Evolutionary conservation across 441 rosid species (phyloP).

Genomic region (Syzygium syzygioides): DNA sequence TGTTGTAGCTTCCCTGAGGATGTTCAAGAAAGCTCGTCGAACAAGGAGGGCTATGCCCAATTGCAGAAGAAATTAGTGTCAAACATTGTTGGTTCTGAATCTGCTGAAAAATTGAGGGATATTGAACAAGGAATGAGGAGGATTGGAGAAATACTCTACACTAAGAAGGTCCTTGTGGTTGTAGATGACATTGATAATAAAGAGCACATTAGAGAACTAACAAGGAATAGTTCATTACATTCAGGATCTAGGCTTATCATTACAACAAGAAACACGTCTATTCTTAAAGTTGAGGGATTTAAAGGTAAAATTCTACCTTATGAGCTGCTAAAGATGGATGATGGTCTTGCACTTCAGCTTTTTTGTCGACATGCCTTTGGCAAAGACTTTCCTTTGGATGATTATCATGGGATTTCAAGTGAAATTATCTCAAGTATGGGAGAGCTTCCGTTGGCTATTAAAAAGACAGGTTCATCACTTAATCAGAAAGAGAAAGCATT

Average conservation of each 20-base stretch:
- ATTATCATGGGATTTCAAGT: background rate
- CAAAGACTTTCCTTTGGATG: fast-evolving
- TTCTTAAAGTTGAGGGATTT: fast-evolving
- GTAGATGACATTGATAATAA: background rate
- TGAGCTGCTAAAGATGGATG: background rate
- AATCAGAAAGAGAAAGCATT: fast-evolving
- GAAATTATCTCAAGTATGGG: background rate
- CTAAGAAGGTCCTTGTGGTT: background rate
- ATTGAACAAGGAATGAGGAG: background rate
- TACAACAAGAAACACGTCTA: background rate
- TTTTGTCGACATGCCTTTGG: background rate
- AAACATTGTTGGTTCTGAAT: background rate
- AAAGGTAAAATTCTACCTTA: fast-evolving
- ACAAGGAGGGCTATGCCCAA: fast-evolving
- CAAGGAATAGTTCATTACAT: background rate
- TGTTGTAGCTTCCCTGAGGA: background rate
- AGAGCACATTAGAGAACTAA: background rate
- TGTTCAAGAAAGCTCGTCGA: background rate
- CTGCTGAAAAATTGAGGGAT: fast-evolving
- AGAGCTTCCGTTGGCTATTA: background rate
- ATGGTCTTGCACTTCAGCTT: background rate
- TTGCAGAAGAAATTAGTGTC: background rate
- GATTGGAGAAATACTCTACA: background rate
- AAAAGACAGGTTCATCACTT: background rate
- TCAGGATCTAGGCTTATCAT: background rate